These are phyloP conservation scores for Podospora pseudopauciseta DNA, from an alignment of 495 filamentous ascomycete genomes.

Conservation along the genomic window DNA sequence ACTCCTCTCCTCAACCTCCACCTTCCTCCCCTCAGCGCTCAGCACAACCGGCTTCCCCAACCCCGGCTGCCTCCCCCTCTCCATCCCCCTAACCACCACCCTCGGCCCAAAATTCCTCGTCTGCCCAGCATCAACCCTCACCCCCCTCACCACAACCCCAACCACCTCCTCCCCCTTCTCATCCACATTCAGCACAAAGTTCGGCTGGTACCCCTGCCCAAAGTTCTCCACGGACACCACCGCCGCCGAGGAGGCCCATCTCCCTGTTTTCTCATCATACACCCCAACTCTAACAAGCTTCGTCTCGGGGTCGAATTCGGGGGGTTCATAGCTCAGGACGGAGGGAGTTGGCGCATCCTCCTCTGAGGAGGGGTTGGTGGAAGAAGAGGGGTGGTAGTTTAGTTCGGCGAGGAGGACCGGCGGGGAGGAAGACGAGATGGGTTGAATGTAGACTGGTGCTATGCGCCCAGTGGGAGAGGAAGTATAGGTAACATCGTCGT, in stretches of 20 bases:
- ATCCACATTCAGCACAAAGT: slow-evolving; percentile 46
- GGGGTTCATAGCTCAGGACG: slow-evolving; percentile 45
- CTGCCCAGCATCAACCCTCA: slow-evolving; percentile 51
- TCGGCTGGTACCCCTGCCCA: slow-evolving; percentile 50
- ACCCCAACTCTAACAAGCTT: slow-evolving; percentile 48
- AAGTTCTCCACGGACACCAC: slow-evolving; percentile 49
- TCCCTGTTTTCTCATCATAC: slow-evolving; percentile 37
- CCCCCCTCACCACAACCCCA: slow-evolving; percentile 40
- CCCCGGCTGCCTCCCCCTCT: slow-evolving; percentile 49
- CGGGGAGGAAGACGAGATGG: slow-evolving; percentile 31
- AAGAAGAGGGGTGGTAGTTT: slow-evolving; percentile 30
- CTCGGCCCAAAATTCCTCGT: slow-evolving; percentile 56
- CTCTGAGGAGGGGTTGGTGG: neutral
- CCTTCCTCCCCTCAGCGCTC: slow-evolving; percentile 55
- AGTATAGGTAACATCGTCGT: slow-evolving; percentile 6
- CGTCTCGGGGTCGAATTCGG: slow-evolving; percentile 37
- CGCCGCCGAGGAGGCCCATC: slow-evolving; percentile 49
- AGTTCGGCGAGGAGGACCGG: slow-evolving; percentile 47
- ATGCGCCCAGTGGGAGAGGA: slow-evolving; percentile 16
- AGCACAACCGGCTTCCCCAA: slow-evolving; percentile 66
- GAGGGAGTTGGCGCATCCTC: slow-evolving; percentile 24
- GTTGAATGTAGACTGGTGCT: slow-evolving; percentile 45
- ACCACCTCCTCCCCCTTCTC: slow-evolving; percentile 37
- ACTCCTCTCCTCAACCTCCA: slow-evolving; percentile 58
- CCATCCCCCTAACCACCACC: slow-evolving; percentile 47